Conservation (phyloP, 768 basidiomycete species). For the Boletales sp. region DNA sequence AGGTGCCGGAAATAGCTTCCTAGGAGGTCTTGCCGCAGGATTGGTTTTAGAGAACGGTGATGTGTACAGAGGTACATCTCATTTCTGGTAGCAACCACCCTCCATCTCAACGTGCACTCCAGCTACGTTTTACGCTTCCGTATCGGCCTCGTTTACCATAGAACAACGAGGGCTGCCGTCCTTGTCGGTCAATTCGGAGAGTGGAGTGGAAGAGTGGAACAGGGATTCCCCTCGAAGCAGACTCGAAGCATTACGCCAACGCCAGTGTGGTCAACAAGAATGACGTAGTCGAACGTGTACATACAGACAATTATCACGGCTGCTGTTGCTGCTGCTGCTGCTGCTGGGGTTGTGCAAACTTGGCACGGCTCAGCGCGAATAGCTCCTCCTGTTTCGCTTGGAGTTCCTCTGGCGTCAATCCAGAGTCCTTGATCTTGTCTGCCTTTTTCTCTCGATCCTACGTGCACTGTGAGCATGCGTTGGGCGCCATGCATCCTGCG, state of each 20-base stretch:
- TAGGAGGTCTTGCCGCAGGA: slow-evolving; percentile 82
- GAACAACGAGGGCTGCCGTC: slow-evolving; percentile 78
- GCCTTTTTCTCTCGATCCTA: slow-evolving; percentile 92
- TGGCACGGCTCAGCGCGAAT: slow-evolving; percentile 88
- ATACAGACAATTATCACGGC: slow-evolving; percentile 11
- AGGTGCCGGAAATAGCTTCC: slow-evolving; percentile 91
- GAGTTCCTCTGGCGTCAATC: slow-evolving; percentile 88
- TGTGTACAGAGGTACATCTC: slow-evolving; percentile 57
- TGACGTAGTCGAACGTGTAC: slow-evolving; percentile 29
- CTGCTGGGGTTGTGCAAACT: slow-evolving; percentile 62
- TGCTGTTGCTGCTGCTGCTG: slow-evolving; percentile 10
- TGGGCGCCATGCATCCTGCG: slow-evolving; percentile 13
- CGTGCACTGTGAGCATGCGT: slow-evolving; percentile 4
- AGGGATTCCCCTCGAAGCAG: slow-evolving; percentile 59
- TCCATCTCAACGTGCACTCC: slow-evolving; percentile 15
- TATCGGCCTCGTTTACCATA: slow-evolving; percentile 79
- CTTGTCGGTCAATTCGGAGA: slow-evolving; percentile 32
- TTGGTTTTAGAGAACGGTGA: slow-evolving; percentile 52
- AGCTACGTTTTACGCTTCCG: slow-evolving; percentile 73
- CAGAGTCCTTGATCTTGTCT: slow-evolving; percentile 83
- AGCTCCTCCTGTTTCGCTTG: slow-evolving; percentile 83
- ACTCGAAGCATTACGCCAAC: slow-evolving; percentile 48
- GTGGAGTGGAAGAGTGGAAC: slow-evolving; percentile 57
- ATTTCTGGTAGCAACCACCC: slow-evolving; percentile 2
- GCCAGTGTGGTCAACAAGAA: slow-evolving; percentile 33